Base-by-base conservation (phyloP, 2,329 filamentous ascomycete genomes). In the Bimuria novae-zelandiae region DNA sequence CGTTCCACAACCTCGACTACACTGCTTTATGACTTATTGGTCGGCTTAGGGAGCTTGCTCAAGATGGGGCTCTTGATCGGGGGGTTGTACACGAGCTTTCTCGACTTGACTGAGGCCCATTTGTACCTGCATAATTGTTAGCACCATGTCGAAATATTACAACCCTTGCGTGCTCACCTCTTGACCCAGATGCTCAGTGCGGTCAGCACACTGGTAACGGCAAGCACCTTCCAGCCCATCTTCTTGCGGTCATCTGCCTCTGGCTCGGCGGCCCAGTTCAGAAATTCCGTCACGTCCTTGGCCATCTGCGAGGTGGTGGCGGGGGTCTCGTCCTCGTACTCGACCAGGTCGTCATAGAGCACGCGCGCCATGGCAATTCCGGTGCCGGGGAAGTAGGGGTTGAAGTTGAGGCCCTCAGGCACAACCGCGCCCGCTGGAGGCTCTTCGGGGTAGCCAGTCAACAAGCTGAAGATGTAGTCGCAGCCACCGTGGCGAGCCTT, bases 211-310 rank as follows among this genome's bases (percentile, higher is more conserved):
- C 88, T 83, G 50, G 87, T 86, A 64, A 96, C 85, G 63, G 89
- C 86, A 67, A 99, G 77, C 49, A 96, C 90, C 87, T 99, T 97
- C 85, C 96, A 87, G 71, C 94, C 94, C 94, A 97, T 99, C 83
- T 92, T 94, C 89, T 99, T 99, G 75, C 94, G 89, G 75, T 97
- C 88, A 74, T 99, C 94, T 92, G 97, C 96, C 84, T 99, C 94
- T 43, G 94, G 94, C 82, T 99, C 94, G 53, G 94, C 92, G 49
- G 94, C 84, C 94, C 94, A 99, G 88, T 99, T 97, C 74, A 99
- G 84, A 83, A 99, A 99, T 80, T 99, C 94, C 56, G 89, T 87
- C 56, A 99, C 94, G 69, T 99, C 94, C 88, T 99, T 99, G 77
- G 94, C 94, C 94, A 99, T 99, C 82, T 99, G 94, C 60, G 93